Conservation (phyloP, 2,329 filamentous ascomycete genomes). For the Fusarium chuoi region DNA sequence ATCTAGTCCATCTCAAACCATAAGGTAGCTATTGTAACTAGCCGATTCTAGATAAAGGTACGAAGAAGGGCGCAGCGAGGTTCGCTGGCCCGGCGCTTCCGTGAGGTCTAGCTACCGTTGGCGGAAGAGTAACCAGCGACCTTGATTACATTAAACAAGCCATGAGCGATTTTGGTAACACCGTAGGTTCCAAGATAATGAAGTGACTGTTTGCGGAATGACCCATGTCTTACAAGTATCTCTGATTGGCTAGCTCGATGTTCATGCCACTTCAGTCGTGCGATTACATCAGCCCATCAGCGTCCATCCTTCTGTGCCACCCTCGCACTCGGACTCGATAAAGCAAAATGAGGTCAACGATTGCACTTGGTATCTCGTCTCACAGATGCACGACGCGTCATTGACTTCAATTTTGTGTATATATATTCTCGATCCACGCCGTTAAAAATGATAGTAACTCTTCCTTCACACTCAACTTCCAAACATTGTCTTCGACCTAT, state of each 20-base stretch:
- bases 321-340: background rate
- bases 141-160: rapidly evolving
- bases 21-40: background rate
- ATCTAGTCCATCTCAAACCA: background rate
- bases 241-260: background rate
- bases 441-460: rapidly evolving
- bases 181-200: background rate
- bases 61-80: background rate
- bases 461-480: background rate
- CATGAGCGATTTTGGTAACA: background rate
- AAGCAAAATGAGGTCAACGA: background rate
- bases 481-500: background rate
- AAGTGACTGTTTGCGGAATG: background rate
- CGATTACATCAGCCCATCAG: background rate
- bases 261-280: background rate
- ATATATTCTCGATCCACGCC: background rate
- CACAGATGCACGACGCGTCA: background rate
- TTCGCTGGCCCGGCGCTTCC: background rate
- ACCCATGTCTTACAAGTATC: background rate
- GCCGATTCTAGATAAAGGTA: background rate
- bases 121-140: background rate
- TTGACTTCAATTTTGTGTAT: background rate
- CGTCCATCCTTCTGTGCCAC: background rate
- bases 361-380: background rate
- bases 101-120: background rate